Evolutionary conservation across 2,329 filamentous ascomycete species (phyloP), one percentile per base, ranked within the genome.

Genomic region (Elsinoe australis): DNA sequence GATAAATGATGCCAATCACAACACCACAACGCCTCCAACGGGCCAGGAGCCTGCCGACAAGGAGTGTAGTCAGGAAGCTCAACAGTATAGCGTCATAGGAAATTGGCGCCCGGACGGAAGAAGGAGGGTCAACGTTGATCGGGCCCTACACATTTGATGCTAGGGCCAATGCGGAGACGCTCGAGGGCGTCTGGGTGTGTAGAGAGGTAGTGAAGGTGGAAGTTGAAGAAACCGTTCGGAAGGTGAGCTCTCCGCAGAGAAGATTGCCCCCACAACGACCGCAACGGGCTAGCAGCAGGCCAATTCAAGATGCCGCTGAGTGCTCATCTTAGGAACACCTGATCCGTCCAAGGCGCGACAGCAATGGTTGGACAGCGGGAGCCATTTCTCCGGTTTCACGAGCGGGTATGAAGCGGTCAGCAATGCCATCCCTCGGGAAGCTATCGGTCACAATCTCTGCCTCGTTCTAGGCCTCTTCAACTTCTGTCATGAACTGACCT

Each of bases 21-120:
- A 44, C 24, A 44, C 39, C 26, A 19, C 17, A 44, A 44, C 39
- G 39, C 14, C 39, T 32, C 7, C 26, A 44, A 44, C 39, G 39
- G 39, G 21, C 6, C 12, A 28, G 39, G 39, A 44, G 24, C 14
- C 17, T 44, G 39, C 39, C 39, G 39, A 9, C 21, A n/a, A 17
- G 18, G 18, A 15, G 18, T 15, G 18, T 10, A 10, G 18, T 17
- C 33, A 36, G 18, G 14, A 15, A 17, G 39, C 21, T 10, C 15
- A 18, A 44, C 15, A n/a, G 26, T 29, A 6, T 29, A 29, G 6
- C 26, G 26, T n/a, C n/a, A n/a, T n/a, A n/a, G n/a, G n/a, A n/a
- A n/a, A n/a, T n/a, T n/a, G n/a, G n/a, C n/a, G n/a, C n/a, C n/a
- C n/a, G n/a, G n/a, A n/a, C n/a, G n/a, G n/a, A 28, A 6, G 4